Conservation (phyloP, 495 filamentous ascomycete species). For the Xylaria grammica region DNA sequence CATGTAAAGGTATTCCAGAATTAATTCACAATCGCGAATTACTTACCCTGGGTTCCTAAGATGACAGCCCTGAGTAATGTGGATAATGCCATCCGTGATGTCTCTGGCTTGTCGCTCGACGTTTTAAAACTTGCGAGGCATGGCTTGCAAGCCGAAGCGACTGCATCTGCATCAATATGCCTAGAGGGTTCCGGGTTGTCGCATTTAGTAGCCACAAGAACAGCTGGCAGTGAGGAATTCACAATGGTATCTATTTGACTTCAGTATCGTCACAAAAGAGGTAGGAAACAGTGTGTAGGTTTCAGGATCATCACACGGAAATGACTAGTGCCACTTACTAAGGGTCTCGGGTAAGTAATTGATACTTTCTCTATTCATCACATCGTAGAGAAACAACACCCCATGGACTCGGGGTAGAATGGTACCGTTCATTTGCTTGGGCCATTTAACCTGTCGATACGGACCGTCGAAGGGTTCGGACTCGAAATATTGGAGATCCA, state of each 20-base stretch:
- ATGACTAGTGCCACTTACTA: conserved; percentile 58
- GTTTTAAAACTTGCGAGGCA: conserved; percentile 75
- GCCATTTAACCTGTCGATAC: conserved; percentile 77
- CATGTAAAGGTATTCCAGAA: neutral
- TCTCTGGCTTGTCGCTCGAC: conserved; percentile 71
- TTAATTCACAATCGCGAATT: neutral
- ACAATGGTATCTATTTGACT: conserved; percentile 66
- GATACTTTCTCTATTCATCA: conserved; percentile 74
- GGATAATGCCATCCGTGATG: conserved; percentile 77
- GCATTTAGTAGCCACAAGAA: conserved; percentile 86
- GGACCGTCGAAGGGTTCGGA: conserved; percentile 66
- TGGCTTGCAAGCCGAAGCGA: conserved; percentile 64
- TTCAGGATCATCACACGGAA: conserved; percentile 7
- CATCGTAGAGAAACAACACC: conserved; percentile 83
- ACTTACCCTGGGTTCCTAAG: conserved; percentile 68
- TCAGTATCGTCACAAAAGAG: conserved; percentile 19
- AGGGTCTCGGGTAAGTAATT: conserved; percentile 69
- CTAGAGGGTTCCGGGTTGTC: conserved; percentile 67
- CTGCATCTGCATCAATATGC: conserved; percentile 62
- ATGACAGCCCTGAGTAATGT: conserved; percentile 75
- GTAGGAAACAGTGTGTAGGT: neutral
- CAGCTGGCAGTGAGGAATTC: conserved; percentile 69
- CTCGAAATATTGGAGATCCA: conserved; percentile 70
- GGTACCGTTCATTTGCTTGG: conserved; percentile 68
- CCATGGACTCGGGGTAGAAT: conserved; percentile 78